Percentiles rank a stretch among this genome's conserved stretches.
Conservation (phyloP, 1,139 yeast genomes). For the Pichia sp. region DNA sequence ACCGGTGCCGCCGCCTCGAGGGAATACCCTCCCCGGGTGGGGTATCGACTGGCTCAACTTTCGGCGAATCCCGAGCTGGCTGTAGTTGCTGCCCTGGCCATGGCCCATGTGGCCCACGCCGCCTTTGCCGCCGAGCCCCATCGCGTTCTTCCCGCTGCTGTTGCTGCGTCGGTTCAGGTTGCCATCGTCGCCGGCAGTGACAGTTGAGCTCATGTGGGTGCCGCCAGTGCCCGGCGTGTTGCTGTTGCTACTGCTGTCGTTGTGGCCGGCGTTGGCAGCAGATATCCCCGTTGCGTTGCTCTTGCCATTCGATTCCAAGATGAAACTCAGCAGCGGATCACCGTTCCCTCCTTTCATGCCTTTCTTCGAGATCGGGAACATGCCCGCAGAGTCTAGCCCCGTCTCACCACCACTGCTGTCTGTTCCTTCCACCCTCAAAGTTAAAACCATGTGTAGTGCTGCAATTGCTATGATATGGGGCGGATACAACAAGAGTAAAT, state of each 20-base stretch:
- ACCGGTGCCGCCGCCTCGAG: background rate
- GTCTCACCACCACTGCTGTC: background rate
- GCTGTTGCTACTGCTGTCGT: background rate
- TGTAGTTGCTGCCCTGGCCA: background rate
- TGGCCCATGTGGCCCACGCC: background rate
- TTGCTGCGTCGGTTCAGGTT: background rate
- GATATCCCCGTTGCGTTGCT: background rate
- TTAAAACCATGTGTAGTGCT: constrained; percentile 69
- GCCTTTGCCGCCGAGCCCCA: background rate
- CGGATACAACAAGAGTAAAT: constrained; percentile 73
- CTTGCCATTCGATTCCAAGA: constrained; percentile 2
- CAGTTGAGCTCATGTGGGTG: background rate
- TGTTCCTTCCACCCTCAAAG: constrained; percentile 41
- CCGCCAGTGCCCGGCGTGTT: background rate
- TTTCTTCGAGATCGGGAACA: background rate
- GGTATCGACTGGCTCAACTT: background rate
- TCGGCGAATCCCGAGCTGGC: background rate
- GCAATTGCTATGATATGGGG: constrained; percentile 90
- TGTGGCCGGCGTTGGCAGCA: background rate
- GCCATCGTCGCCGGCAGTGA: background rate
- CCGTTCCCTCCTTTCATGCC: background rate
- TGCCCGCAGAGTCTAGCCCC: background rate
- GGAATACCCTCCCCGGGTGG: background rate
- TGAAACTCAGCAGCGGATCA: constrained; percentile 4
- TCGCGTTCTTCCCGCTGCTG: background rate